Evolutionary conservation across 1,284 basidiomycete genomes (phyloP), one percentile per base, ranked within the genome.

Genomic region (Malassezia vespertilionis): DNA sequence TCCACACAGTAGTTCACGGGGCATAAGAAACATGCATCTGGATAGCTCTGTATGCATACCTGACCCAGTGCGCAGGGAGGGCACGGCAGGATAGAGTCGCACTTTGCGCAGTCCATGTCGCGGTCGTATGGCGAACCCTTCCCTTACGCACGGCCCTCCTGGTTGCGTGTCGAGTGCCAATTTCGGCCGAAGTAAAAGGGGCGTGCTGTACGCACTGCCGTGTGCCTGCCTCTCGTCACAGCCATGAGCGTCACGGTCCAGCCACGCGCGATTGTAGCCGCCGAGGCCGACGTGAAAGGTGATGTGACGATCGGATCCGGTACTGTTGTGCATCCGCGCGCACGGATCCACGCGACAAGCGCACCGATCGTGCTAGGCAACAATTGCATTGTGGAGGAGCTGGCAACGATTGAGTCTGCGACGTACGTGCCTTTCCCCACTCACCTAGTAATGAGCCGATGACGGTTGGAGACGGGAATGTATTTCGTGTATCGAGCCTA

Each of bases 401-500:
- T 78, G 7, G 84, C 80, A 2, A 81, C 88, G 57, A 81, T 96
- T 52, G 81, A 90, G 91, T 93, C 69, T 76, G 83, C 78, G 37
- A 36, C 33, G 30, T 30, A 1, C 3, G 34, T 11, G 31, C 28
- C 21, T 21, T 17, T 18, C 6, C 8, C 15, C 18, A 22, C 36
- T 26, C 22, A 8, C 7, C 8, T 28, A 15, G 32, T 21, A 9
- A n/a, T 10, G 33, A 32, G 10, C 33, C 82, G n/a, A 86, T 95
- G 82, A 76, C 79, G 15, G 87, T 97, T 40, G 91, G 91, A 10
- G 82, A 90, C 64, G 79, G 83, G 48, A 96, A 95, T 70, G 75
- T 88, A 41, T 91, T 97, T 65, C 86, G 93, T 74, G 87, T 91
- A 39, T 85, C 83, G 9, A 86, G 82, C 71, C 81, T 86, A 84